Evolutionary conservation across 2,329 filamentous ascomycete species (phyloP), one percentile per base, ranked within the genome.

Genomic region (Aspergillus melleus): DNA sequence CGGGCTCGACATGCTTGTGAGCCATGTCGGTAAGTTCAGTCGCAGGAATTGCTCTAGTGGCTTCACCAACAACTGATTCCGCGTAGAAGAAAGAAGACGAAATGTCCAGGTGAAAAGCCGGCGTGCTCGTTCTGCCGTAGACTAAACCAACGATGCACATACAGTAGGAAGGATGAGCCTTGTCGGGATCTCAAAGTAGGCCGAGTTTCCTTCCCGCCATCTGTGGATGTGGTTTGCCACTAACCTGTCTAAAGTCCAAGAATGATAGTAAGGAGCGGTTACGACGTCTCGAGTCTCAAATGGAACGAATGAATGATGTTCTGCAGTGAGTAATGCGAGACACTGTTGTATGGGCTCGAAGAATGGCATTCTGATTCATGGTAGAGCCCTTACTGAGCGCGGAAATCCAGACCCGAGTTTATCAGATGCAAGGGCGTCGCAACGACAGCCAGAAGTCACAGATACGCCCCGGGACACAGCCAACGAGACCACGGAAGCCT

Each of bases 21-120:
- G 10, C 57, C 60, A 1, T 61, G 60, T 29, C 57, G 57, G 60
- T 61, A 24, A 16, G 57, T 32, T 36, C 11, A 14, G 16, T 9
- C n/a, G 2, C 16, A 22, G 6, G n/a, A 16, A 12, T 46, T 20
- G 6, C 3, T 36, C 16, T 42, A 6, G 16, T n/a, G 14, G 2
- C 16, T 42, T 2, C 11, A 12, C 14, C 14, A 36, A 12, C 2
- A 26, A 8, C 49, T 51, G 10, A 52, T 29, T 24, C 20, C 22
- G 19, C 12, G 32, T 19, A 60, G 60, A 11, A 52, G 54, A 2
- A 61, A 59, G 30, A 59, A 61, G 26, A 59, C 60, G 1, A 59
- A 59, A 59, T 61, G 60, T 44, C 49, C 60, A 2, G 60, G 42
- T 2, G 60, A 61, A 24, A 54, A 39, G n/a, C 60, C 57, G 12